Evolutionary conservation across 148 eudicot genomes (phyloP).

Genomic region (Vaccinium vitisidaea): DNA sequence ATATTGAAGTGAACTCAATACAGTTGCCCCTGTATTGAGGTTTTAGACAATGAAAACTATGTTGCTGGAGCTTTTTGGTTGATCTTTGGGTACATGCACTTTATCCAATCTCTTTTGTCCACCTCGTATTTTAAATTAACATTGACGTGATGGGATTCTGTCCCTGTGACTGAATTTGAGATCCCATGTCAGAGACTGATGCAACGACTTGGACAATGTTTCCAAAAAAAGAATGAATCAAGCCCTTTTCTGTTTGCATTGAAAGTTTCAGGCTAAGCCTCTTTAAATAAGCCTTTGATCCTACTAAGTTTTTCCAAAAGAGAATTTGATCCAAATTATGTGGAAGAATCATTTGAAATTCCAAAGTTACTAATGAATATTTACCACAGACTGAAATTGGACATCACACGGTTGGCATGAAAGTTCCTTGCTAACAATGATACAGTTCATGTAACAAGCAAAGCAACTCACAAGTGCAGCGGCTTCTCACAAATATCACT

Average conservation of each 20-base stretch:
- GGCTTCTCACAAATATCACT: constrained; percentile 71
- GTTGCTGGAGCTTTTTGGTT: not conserved
- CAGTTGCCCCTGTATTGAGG: not conserved
- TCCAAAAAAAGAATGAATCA: constrained; percentile 3
- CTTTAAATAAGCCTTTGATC: not conserved
- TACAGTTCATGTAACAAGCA: not conserved
- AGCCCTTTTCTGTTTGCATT: too few relatives aligned
- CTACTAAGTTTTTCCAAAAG: not conserved
- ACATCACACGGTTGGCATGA: not conserved
- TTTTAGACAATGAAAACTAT: not conserved
- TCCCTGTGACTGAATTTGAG: not conserved
- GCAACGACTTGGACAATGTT: not conserved
- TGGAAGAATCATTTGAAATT: not conserved
- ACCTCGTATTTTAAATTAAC: not conserved
- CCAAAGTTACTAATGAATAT: not conserved
- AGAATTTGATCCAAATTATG: not conserved
- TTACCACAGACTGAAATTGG: too few relatives aligned
- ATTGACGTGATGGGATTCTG: not conserved
- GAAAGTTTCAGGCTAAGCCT: not conserved
- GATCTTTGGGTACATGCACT: not conserved
- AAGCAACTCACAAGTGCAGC: constrained; percentile 71
- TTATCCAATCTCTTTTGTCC: not conserved
- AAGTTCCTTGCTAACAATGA: not conserved
- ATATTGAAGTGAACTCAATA: not conserved
- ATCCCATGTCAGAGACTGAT: not conserved